These are phyloP conservation scores for Bombardia bombarda DNA, from an alignment of 495 filamentous ascomycete species.

Conservation along the genomic window DNA sequence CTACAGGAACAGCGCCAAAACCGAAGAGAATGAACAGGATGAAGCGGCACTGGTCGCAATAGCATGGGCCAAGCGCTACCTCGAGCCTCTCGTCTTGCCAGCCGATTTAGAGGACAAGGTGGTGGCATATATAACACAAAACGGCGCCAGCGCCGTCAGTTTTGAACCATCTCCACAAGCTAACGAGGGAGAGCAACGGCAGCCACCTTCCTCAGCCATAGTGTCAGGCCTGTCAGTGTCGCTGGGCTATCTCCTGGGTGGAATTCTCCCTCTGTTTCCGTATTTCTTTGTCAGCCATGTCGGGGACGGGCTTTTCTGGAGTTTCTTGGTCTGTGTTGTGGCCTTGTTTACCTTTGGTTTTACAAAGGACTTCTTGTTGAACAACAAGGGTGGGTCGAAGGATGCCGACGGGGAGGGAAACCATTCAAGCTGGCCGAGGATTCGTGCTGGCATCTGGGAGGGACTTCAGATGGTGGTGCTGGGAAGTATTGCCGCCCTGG, in stretches of 20 bases:
- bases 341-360: slow-evolving; percentile 70
- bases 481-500: slow-evolving; percentile 56
- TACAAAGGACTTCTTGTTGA: slow-evolving; percentile 46
- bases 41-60: neutral
- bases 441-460: slow-evolving; percentile 20
- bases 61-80: slow-evolving; percentile 13
- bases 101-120: slow-evolving; percentile 61
- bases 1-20: too few relatives aligned
- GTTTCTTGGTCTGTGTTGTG: slow-evolving; percentile 59
- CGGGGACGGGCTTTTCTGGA: slow-evolving; percentile 54
- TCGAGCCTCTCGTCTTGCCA: slow-evolving; percentile 44
- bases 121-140: slow-evolving; percentile 48
- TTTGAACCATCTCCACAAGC: neutral
- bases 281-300: slow-evolving; percentile 67
- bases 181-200: slow-evolving; percentile 3
- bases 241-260: slow-evolving; percentile 65
- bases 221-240: slow-evolving; percentile 48
- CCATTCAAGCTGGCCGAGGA: slow-evolving; percentile 16
- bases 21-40: too few relatives aligned
- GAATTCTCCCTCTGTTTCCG: slow-evolving; percentile 63
- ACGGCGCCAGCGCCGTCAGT: neutral
- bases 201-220: slow-evolving; percentile 18
- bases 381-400: neutral
- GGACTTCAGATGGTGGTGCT: slow-evolving; percentile 60
- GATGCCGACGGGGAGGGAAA: slow-evolving; percentile 6